These are phyloP conservation scores for Passiflora organensis DNA, from an alignment of 345 rosid species.

Conservation along the genomic window DNA sequence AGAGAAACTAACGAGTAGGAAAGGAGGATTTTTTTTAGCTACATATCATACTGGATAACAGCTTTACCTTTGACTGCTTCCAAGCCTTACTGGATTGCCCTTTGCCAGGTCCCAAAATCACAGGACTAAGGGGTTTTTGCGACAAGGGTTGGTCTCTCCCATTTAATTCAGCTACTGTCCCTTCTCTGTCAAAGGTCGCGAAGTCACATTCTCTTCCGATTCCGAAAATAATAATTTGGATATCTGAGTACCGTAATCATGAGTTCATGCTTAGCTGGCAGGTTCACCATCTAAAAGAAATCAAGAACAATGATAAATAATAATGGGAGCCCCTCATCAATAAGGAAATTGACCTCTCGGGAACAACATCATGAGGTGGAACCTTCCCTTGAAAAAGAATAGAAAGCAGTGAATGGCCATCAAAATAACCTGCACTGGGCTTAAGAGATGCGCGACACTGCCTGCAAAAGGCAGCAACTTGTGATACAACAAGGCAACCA, in stretches of 20 bases:
- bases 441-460: conserved; percentile 8
- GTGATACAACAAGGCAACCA: neutral
- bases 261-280: too few relatives aligned
- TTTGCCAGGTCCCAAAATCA: neutral
- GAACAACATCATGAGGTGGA: conserved; percentile 19
- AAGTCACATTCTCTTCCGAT: too few relatives aligned
- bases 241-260: too few relatives aligned
- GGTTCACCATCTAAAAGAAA: too few relatives aligned
- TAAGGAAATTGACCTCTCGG: conserved; percentile 13
- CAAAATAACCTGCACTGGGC: neutral
- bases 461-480: conserved; percentile 21
- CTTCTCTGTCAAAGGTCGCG: too few relatives aligned
- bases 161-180: too few relatives aligned
- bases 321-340: conserved; percentile 2
- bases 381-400: conserved; percentile 6
- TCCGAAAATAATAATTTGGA: too few relatives aligned
- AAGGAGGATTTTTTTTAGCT: too few relatives aligned
- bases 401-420: neutral
- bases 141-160: too few relatives aligned
- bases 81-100: neutral
- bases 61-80: neutral
- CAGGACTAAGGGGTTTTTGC: too few relatives aligned
- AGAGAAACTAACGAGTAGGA: too few relatives aligned
- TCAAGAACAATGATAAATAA: neutral
- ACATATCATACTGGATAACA: conserved; percentile 5